Percentiles rank a stretch among this genome's conserved stretches.
Evolutionary conservation across 2,329 filamentous ascomycete genomes (phyloP).

Genomic region (Hortaea werneckii): DNA sequence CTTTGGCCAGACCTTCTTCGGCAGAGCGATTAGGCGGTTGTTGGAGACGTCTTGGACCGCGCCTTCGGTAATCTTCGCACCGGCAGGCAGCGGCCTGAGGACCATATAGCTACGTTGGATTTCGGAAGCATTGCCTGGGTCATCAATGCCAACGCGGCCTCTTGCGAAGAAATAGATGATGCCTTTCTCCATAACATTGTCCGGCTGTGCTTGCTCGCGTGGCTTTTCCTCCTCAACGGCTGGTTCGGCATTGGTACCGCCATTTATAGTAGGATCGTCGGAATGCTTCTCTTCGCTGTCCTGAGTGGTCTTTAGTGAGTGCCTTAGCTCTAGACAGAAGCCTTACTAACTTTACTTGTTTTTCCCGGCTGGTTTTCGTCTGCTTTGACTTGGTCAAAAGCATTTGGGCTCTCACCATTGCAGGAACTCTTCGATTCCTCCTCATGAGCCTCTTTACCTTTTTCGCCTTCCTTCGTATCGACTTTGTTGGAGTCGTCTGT

Average conservation of each 20-base stretch:
- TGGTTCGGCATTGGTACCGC: constrained; percentile 3
- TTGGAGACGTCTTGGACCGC: constrained; percentile 48
- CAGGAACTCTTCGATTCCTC: constrained; percentile 14
- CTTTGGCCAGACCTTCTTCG: constrained; percentile 72
- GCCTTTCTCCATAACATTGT: constrained; percentile 71
- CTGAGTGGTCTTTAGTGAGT: not conserved
- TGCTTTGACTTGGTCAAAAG: constrained; percentile 21
- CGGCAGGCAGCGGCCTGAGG: constrained; percentile 59
- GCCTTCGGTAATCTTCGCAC: constrained; percentile 55
- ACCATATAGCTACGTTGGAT: constrained; percentile 72
- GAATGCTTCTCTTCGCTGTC: not conserved
- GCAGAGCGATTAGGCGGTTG: constrained; percentile 64
- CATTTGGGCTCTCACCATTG: constrained; percentile 11
- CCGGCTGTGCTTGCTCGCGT: constrained; percentile 43
- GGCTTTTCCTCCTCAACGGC: constrained; percentile 42
- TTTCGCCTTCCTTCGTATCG: constrained; percentile 18
- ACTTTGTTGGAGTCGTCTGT: constrained; percentile 12
- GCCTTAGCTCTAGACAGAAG: not conserved
- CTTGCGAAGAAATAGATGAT: constrained; percentile 88
- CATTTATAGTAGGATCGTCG: constrained; percentile 5
- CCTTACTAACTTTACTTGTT: constrained; percentile 17
- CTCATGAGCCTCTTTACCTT: constrained; percentile 15
- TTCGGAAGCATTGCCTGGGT: constrained; percentile 59
- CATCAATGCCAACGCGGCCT: constrained; percentile 61
- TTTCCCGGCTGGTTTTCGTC: constrained; percentile 19